Evolutionary conservation across 139 green algal genomes (phyloP).

Genomic region (Pseudopediastrum boryanum): DNA sequence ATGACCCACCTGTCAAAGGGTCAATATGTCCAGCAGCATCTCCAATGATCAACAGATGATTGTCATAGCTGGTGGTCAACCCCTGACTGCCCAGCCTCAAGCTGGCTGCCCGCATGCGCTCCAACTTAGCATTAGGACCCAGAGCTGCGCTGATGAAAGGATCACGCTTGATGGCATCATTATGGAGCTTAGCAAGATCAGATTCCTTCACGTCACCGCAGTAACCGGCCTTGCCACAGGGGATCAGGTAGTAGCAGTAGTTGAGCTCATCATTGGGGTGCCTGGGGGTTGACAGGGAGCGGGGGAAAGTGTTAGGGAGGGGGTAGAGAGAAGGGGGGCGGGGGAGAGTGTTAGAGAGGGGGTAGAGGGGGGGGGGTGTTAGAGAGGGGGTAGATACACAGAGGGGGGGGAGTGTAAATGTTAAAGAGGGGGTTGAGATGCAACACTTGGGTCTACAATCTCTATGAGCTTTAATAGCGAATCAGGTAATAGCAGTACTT

Average conservation of each 20-base stretch:
- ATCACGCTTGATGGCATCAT: slow-evolving; percentile 78
- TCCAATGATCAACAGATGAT: slow-evolving; percentile 90
- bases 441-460: no score
- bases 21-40: slow-evolving; percentile 93
- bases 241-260: slow-evolving; percentile 96
- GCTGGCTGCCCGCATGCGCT: slow-evolving; percentile 86
- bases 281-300: slow-evolving; percentile 48
- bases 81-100: slow-evolving; percentile 82
- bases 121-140: slow-evolving; percentile 87
- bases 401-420: background rate
- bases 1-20: slow-evolving; percentile 75
- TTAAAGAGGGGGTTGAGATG: no score
- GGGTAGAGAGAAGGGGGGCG: background rate
- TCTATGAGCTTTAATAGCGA: no score
- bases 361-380: background rate
- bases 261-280: slow-evolving; percentile 93
- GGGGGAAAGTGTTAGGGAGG: slow-evolving; percentile 44
- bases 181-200: slow-evolving; percentile 84
- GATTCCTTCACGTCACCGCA: slow-evolving; percentile 80
- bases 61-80: slow-evolving; percentile 73
- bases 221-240: slow-evolving; percentile 70
- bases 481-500: no score
- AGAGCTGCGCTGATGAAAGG: slow-evolving; percentile 61
- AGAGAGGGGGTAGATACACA: background rate
- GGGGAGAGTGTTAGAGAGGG: no score